A percentile compares a stretch with the other conserved stretches of the same genome.
Conservation (phyloP, 768 basidiomycete species). For the Lentinula edodes region DNA sequence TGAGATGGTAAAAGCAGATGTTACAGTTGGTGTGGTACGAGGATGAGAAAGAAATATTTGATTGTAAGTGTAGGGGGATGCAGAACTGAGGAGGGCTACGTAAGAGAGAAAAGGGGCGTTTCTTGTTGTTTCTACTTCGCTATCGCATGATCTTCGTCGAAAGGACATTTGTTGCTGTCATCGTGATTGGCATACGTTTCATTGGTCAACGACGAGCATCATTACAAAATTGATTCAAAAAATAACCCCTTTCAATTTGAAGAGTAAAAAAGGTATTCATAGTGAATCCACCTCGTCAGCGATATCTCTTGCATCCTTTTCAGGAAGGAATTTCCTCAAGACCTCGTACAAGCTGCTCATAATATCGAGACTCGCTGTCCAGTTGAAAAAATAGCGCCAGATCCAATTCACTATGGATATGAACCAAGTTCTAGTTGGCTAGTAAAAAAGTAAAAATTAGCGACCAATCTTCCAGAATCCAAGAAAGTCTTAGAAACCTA, state of each 20-base stretch:
- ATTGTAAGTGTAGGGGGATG: too few relatives aligned
- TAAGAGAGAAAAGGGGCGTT: too few relatives aligned
- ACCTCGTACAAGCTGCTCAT: background rate
- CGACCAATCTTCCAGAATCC: background rate
- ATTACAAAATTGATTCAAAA: too few relatives aligned
- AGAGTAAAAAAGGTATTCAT: too few relatives aligned
- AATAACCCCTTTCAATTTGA: too few relatives aligned
- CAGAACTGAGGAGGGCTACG: too few relatives aligned
- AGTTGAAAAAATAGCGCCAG: background rate
- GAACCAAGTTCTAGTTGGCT: background rate
- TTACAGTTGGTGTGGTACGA: slow-evolving; percentile 70
- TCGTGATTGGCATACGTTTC: too few relatives aligned
- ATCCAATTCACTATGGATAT: background rate
- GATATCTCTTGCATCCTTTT: background rate
- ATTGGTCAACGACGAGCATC: too few relatives aligned
- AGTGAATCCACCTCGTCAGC: background rate
- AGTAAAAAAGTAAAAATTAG: background rate
- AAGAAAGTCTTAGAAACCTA: background rate
- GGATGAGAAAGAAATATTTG: slow-evolving; percentile 27
- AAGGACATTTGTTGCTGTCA: too few relatives aligned
- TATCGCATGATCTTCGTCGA: too few relatives aligned
- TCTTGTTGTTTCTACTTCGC: too few relatives aligned
- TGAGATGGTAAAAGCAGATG: slow-evolving; percentile 36
- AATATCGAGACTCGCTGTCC: background rate
- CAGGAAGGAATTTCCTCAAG: background rate